Evolutionary conservation across 768 basidiomycete species (phyloP).

Genomic region (Hygrophorus pudorinus): DNA sequence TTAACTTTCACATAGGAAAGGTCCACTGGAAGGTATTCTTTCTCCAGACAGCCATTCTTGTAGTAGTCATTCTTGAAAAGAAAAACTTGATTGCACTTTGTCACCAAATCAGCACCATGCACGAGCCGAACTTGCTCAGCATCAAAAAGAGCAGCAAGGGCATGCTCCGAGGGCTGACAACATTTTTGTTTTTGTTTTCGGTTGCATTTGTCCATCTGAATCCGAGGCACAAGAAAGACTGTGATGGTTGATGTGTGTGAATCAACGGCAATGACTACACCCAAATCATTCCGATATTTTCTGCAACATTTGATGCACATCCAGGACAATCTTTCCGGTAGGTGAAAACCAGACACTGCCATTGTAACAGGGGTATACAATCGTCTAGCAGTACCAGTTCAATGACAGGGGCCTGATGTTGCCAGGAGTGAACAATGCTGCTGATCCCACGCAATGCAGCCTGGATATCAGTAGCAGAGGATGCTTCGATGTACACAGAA

Average conservation of each 20-base stretch:
- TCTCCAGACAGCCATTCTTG: neutral
- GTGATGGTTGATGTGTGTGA: neutral
- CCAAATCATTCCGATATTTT: neutral
- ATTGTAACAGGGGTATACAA: neutral
- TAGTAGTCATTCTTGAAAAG: neutral
- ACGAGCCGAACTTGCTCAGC: too few relatives aligned
- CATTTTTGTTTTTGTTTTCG: too few relatives aligned
- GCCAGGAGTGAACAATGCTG: neutral
- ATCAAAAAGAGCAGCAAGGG: too few relatives aligned
- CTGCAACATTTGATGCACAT: neutral
- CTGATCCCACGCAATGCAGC: too few relatives aligned
- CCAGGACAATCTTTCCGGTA: neutral
- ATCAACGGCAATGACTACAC: neutral
- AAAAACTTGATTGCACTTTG: neutral
- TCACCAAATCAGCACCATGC: too few relatives aligned
- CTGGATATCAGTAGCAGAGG: too few relatives aligned
- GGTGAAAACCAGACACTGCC: neutral
- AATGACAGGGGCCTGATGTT: neutral
- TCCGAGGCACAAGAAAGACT: neutral
- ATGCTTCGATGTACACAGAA: neutral
- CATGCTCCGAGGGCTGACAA: too few relatives aligned
- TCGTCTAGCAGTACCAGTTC: neutral
- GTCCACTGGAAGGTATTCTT: neutral
- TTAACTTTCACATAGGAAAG: neutral
- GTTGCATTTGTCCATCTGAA: neutral